These are phyloP conservation scores for Ajuga reptans DNA, from an alignment of 305 asterid genomes.

Conservation along the genomic window DNA sequence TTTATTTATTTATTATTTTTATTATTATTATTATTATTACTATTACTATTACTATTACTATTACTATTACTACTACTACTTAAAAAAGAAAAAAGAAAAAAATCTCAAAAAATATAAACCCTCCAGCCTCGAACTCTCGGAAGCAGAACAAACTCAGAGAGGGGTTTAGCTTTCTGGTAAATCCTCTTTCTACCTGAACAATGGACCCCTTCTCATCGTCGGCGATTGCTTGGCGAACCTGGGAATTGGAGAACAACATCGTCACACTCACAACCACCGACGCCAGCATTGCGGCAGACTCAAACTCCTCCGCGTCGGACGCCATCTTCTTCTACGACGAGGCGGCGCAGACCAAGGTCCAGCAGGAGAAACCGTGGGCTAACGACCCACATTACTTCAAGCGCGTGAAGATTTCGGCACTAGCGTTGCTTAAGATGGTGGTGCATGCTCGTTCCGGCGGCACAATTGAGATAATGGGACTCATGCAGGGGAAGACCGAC, in stretches of 20 bases:
- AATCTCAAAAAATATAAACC: neutral
- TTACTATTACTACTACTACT: too few relatives aligned
- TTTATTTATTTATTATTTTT: too few relatives aligned
- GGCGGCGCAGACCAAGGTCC: constrained; percentile 66
- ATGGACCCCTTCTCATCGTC: constrained; percentile 34
- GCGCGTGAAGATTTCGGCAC: constrained; percentile 90
- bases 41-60: too few relatives aligned
- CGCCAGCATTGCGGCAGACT: constrained; percentile 6
- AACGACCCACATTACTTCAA: constrained; percentile 91
- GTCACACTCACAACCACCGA: constrained; percentile 25
- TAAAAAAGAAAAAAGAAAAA: too few relatives aligned
- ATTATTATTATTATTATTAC: too few relatives aligned
- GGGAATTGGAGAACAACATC: constrained; percentile 90
- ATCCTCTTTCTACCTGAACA: neutral
- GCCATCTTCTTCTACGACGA: constrained; percentile 81
- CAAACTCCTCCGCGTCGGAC: constrained; percentile 54
- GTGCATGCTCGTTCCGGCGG: constrained; percentile 99
- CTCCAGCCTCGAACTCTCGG: neutral
- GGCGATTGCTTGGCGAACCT: constrained; percentile 71
- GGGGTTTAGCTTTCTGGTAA: constrained; percentile 6
- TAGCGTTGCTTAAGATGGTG: constrained; percentile 95
- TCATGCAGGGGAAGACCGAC: constrained; percentile 95
- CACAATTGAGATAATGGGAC: constrained; percentile 94
- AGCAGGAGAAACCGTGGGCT: constrained; percentile 81
- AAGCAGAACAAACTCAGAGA: neutral